phyloP scores from a whole-genome alignment of 768 basidiomycete species.

The Hemileccinum impolitum region DNA sequence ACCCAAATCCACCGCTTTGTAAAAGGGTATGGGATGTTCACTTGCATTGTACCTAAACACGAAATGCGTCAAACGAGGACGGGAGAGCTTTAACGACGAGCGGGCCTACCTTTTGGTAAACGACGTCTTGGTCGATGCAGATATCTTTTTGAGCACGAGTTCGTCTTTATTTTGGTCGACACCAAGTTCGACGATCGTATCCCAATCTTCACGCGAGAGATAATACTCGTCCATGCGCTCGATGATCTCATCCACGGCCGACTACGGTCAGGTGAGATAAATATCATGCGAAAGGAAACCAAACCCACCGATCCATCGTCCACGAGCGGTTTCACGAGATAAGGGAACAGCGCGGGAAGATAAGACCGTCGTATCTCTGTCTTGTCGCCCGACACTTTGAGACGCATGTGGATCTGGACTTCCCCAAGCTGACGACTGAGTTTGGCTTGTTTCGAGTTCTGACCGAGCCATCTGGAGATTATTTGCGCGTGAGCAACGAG shows the following conservation, averaged over 20 bases:
- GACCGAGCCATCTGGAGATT: constrained; percentile 82
- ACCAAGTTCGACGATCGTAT: constrained; percentile 90
- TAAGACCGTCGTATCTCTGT: constrained; percentile 89
- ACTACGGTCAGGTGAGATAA: background rate
- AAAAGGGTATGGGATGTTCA: constrained; percentile 94
- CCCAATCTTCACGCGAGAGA: constrained; percentile 94
- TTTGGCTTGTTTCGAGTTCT: constrained; percentile 92
- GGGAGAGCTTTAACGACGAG: too few species aligned
- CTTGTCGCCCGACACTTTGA: constrained; percentile 89
- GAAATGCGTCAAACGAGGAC: background rate
- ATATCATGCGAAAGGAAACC: background rate
- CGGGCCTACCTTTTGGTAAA: constrained; percentile 77
- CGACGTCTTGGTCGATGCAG: constrained; percentile 73
- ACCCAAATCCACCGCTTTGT: constrained; percentile 80
- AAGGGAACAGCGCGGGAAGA: constrained; percentile 81
- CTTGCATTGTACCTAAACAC: constrained; percentile 74
- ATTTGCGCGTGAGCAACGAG: background rate
- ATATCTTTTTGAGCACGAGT: constrained; percentile 76
- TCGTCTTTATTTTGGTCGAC: constrained; percentile 79
- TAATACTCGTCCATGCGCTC: constrained; percentile 92
- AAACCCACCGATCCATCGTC: constrained; percentile 68
- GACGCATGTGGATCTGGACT: constrained; percentile 92
- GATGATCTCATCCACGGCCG: constrained; percentile 79
- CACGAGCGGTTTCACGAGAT: constrained; percentile 75
- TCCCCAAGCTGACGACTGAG: constrained; percentile 78